Base-by-base conservation (phyloP, 352 stramenopile species). In the Detonula confervacea region DNA sequence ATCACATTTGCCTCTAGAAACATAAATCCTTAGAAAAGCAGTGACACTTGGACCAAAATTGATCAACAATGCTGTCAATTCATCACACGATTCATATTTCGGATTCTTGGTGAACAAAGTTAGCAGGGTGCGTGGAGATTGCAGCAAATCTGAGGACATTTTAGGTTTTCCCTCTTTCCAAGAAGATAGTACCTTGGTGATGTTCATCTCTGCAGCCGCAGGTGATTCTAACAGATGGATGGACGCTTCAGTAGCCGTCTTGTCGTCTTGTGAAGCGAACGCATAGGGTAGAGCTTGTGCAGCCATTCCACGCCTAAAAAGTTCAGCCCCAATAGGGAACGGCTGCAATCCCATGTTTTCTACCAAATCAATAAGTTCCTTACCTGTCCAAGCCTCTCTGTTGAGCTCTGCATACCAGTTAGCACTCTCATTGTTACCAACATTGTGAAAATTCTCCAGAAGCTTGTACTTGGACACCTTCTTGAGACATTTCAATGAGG, bases 391-490 rank as follows among this genome's bases (percentile, higher is more conserved):
- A 11, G 5, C 24, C 52, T 73, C 52, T 49, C 52, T 64, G 64
- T 73, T 73, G 30, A 73, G 37, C 33, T 42, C 42, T 57, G 64
- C 64, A 73, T 73, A 73, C 64, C 64, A 73, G 16, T 30, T 64
- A 57, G 64, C 64, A 64, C 42, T 73, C 35, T 73, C 51, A 20
- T 18, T 63, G 27, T 73, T 73, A 44, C 51, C 51, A 49, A 64
- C 52, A 20, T 64, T 44, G 22, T 65, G 25, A 44, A 65, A 73
- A n/a, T 24, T 35, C 37, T 73, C 30, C 6, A 73, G 51, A 60
- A 73, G 49, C 14, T 64, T 44, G 56, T 65, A 73, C 35, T 60
- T 73, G 39, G 30, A 14, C 35, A 33, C 9, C 20, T 44, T 73
- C 49, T 51, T 73, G 37, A 63, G 25, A 64, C 29, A 25, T 64